Percentiles rank a stretch among this genome's conserved stretches.
These are phyloP conservation scores for Fusarium pseudonygamai DNA, from an alignment of 2,329 filamentous ascomycete genomes.

Conservation along the genomic window DNA sequence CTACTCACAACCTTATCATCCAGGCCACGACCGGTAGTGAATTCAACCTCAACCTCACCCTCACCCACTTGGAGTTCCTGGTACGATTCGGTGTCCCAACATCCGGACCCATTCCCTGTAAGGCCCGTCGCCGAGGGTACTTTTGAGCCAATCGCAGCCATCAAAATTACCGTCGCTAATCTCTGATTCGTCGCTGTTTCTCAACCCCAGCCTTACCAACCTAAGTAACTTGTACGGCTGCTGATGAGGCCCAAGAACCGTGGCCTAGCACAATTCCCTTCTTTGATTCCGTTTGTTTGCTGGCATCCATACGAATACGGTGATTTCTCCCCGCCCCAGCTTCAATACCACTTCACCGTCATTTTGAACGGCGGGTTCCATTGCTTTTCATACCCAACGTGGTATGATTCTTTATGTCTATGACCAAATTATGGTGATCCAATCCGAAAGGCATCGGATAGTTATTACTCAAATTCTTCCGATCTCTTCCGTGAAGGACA, in stretches of 20 bases:
- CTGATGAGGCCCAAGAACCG: constrained; percentile 5
- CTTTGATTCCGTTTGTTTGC: constrained; percentile 11
- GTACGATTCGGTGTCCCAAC: constrained; percentile 40
- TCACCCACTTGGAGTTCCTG: constrained; percentile 16
- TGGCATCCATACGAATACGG: constrained; percentile 40
- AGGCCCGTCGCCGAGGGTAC: background rate
- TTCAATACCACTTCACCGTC: constrained; percentile 29
- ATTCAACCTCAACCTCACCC: constrained; percentile 2
- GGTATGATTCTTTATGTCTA: background rate
- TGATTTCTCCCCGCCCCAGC: background rate
- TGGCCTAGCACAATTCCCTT: constrained; percentile 3
- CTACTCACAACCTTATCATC: background rate
- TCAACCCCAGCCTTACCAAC: constrained; percentile 14
- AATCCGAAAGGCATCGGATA: background rate
- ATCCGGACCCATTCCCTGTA: constrained; percentile 36
- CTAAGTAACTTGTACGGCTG: constrained; percentile 17
- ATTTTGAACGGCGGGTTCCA: constrained; percentile 20
- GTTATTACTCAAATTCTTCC: background rate
- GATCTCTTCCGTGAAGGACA: background rate
- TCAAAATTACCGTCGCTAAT: constrained; percentile 43
- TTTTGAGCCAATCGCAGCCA: constrained; percentile 40
- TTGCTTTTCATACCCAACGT: constrained; percentile 1
- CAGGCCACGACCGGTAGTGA: constrained; percentile 18
- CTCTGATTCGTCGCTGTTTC: constrained; percentile 39
- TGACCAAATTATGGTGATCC: background rate